Evolutionary conservation across 208 protist species (phyloP).

Genomic region (Trypanosoma scelopori): DNA sequence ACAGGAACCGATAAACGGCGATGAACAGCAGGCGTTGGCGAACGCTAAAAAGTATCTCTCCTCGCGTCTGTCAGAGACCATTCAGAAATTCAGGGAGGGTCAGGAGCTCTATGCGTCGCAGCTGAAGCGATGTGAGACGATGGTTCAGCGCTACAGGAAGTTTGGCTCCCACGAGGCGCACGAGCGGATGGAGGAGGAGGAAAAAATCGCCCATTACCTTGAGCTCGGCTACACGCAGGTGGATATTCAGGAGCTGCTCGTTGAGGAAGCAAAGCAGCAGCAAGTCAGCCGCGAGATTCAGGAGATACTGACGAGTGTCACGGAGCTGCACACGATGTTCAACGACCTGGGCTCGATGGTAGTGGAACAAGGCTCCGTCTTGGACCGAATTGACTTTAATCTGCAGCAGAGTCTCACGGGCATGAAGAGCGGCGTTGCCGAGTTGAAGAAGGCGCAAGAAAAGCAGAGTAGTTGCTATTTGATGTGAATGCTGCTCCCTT

Average conservation of each 20-base stretch:
- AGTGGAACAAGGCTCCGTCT: slow-evolving; percentile 85
- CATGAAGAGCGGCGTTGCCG: slow-evolving; percentile 52
- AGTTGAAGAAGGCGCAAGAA: slow-evolving; percentile 83
- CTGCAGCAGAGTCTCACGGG: slow-evolving; percentile 60
- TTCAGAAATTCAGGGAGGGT: slow-evolving; percentile 44
- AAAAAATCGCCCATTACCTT: slow-evolving; percentile 63
- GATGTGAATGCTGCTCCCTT: slow-evolving; percentile 41
- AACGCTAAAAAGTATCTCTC: slow-evolving; percentile 57
- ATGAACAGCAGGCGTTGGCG: slow-evolving; percentile 48
- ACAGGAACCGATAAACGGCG: slow-evolving; percentile 35
- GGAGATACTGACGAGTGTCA: slow-evolving; percentile 77
- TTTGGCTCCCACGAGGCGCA: slow-evolving; percentile 53
- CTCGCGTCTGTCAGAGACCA: slow-evolving; percentile 34
- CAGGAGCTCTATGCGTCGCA: slow-evolving; percentile 63
- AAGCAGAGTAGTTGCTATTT: slow-evolving; percentile 60
- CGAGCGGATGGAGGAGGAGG: slow-evolving; percentile 57
- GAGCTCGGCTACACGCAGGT: slow-evolving; percentile 75
- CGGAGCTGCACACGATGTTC: slow-evolving; percentile 87
- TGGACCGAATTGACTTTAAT: slow-evolving; percentile 93
- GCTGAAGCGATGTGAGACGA: slow-evolving; percentile 51
- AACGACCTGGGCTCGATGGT: slow-evolving; percentile 73
- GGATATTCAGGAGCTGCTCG: slow-evolving; percentile 75
- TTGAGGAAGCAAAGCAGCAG: slow-evolving; percentile 59
- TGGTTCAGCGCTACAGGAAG: slow-evolving; percentile 52
- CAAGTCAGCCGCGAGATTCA: slow-evolving; percentile 74